These are phyloP conservation scores for Fusarium oxysporum DNA, from an alignment of 2,329 filamentous ascomycete species.

Conservation along the genomic window DNA sequence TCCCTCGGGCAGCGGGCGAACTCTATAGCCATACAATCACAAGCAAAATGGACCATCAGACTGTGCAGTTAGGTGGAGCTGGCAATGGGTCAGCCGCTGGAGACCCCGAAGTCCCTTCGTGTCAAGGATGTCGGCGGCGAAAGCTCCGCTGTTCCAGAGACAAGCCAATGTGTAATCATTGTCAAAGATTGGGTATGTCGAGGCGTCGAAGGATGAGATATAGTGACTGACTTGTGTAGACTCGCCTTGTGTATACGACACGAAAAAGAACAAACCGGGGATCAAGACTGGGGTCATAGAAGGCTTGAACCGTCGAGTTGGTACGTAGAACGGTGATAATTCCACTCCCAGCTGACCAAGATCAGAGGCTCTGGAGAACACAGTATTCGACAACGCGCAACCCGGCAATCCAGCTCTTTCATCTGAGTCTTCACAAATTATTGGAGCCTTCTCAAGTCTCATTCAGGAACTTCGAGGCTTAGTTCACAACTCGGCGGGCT, in stretches of 20 bases:
- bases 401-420: background rate
- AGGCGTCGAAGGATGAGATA: fast-evolving
- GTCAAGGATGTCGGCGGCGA: slow-evolving; percentile 38
- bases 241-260: slow-evolving; percentile 27
- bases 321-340: background rate
- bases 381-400: slow-evolving; percentile 12
- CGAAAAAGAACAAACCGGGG: slow-evolving; percentile 31
- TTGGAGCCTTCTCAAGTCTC: slow-evolving; percentile 30
- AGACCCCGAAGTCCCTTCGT: slow-evolving; percentile 30
- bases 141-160: slow-evolving; percentile 40
- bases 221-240: slow-evolving; percentile 4
- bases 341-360: background rate
- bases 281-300: slow-evolving; percentile 35
- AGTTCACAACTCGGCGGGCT: background rate
- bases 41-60: slow-evolving; percentile 3
- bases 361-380: slow-evolving; percentile 33
- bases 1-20: slow-evolving; percentile 34
- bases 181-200: slow-evolving; percentile 25
- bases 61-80: background rate
- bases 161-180: slow-evolving; percentile 37
- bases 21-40: background rate
- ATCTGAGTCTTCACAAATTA: slow-evolving; percentile 21
- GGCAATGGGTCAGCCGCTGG: background rate
- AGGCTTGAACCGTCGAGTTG: slow-evolving; percentile 27
- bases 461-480: slow-evolving; percentile 32